Evolutionary conservation across 345 rosid species (phyloP).

Genomic region (Salix arbutifolia): DNA sequence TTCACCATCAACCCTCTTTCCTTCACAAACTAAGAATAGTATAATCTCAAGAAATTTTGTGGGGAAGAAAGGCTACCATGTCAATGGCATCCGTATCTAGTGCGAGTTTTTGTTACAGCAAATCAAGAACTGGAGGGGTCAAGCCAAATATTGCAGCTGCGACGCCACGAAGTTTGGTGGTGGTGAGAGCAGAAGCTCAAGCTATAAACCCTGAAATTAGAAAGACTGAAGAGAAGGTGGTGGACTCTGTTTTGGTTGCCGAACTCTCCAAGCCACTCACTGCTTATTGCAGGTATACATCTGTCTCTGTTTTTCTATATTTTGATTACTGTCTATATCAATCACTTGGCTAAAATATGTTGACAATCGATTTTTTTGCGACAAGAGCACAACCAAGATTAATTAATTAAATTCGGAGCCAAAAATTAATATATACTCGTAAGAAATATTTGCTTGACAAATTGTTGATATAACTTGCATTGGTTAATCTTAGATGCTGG

Average conservation of each 20-base stretch:
- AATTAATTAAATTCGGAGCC: too few relatives aligned
- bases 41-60: background rate
- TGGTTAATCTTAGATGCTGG: conserved; percentile 61
- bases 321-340: background rate
- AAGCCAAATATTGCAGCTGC: conserved; percentile 8
- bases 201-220: conserved; percentile 72
- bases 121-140: conserved; percentile 13
- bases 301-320: too few relatives aligned
- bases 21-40: background rate
- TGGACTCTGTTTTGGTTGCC: conserved; percentile 62
- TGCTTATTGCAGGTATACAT: conserved; percentile 68
- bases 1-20: background rate
- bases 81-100: conserved; percentile 36
- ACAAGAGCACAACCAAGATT: too few relatives aligned
- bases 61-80: background rate
- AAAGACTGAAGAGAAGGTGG: conserved; percentile 84
- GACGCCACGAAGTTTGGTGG: conserved; percentile 34
- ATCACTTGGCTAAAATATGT: too few relatives aligned
- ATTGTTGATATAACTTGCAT: background rate
- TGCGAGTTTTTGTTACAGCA: conserved; percentile 27
- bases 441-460: background rate
- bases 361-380: too few relatives aligned
- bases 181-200: conserved; percentile 64
- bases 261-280: conserved; percentile 83
- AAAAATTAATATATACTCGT: too few relatives aligned